Evolutionary conservation across 352 stramenopile species (phyloP).

Genomic region (Blastocystis sp.): DNA sequence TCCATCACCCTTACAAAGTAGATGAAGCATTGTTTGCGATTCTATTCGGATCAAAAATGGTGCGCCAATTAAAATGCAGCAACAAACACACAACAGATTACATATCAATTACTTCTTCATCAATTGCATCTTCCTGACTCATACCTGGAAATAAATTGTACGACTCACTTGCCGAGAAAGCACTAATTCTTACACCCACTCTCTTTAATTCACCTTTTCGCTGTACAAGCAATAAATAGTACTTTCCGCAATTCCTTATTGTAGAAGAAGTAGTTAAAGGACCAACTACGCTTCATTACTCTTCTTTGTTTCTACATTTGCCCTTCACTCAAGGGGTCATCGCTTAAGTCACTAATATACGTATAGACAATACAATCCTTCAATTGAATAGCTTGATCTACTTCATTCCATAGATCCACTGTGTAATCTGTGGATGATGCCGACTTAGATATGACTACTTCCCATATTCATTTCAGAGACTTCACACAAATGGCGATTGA

Average conservation of each 20-base stretch:
- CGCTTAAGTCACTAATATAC: conserved; percentile 85
- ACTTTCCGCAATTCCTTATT: conserved; percentile 86
- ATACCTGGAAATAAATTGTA: background rate
- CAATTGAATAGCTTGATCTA: conserved; percentile 79
- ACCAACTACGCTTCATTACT: conserved; percentile 74
- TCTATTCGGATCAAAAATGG: background rate
- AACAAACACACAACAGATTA: conserved; percentile 24
- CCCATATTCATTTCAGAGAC: conserved; percentile 44
- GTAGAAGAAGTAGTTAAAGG: conserved; percentile 88
- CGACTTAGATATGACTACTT: background rate
- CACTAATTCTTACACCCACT: background rate
- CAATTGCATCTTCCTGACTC: conserved; percentile 10
- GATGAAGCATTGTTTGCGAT: background rate
- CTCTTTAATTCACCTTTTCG: conserved; percentile 74
- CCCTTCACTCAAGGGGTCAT: conserved; percentile 81
- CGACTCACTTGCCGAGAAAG: background rate
- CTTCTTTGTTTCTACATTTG: conserved; percentile 74
- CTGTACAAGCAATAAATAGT: conserved; percentile 85
- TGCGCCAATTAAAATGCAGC: background rate
- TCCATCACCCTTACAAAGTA: conserved; percentile 6
- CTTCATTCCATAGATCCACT: conserved; percentile 69
- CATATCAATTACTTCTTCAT: conserved; percentile 37
- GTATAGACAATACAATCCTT: conserved; percentile 84
- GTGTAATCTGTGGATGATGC: background rate
- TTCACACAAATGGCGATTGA: conserved; percentile 58